A percentile compares a stretch with the other conserved stretches of the same genome.
Conservation (phyloP, 2,329 filamentous ascomycete genomes). For the Fusarium sp. region DNA sequence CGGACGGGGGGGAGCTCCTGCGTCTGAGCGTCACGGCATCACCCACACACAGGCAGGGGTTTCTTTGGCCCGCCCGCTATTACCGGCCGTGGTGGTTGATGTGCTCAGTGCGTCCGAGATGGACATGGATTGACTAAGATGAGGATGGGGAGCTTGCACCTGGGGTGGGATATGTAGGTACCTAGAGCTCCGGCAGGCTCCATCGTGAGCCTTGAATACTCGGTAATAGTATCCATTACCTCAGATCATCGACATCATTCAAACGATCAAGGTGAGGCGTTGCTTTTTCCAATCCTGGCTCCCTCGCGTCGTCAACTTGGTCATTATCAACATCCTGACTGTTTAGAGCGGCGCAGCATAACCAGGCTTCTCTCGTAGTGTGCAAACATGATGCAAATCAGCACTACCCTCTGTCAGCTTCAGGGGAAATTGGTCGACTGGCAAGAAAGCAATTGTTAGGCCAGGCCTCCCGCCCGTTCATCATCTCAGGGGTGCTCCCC, state of each 20-base stretch:
- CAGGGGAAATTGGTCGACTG: background rate
- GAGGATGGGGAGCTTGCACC: background rate
- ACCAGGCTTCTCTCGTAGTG: background rate
- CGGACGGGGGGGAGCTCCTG: background rate
- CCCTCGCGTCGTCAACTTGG: background rate
- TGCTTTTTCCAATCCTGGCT: constrained; percentile 13
- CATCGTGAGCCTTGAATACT: background rate
- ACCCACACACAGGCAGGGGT: constrained; percentile 19
- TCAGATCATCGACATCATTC: background rate
- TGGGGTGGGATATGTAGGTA: background rate
- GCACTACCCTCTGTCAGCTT: background rate
- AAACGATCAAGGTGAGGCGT: background rate
- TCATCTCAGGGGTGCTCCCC: constrained; percentile 1
- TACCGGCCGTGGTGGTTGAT: constrained; percentile 8
- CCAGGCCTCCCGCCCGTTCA: background rate
- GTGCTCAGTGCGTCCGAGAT: constrained; percentile 28
- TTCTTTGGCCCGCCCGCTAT: constrained; percentile 27
- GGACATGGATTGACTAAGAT: constrained; percentile 5
- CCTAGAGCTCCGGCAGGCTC: background rate
- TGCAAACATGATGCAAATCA: background rate
- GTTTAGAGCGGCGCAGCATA: constrained; percentile 1
- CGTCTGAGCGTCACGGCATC: constrained; percentile 10
- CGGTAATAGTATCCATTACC: background rate
- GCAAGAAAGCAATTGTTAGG: background rate
- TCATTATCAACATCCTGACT: constrained; percentile 1